Conservation (phyloP, 345 rosid genomes). For the Orychophragmus violaceus region DNA sequence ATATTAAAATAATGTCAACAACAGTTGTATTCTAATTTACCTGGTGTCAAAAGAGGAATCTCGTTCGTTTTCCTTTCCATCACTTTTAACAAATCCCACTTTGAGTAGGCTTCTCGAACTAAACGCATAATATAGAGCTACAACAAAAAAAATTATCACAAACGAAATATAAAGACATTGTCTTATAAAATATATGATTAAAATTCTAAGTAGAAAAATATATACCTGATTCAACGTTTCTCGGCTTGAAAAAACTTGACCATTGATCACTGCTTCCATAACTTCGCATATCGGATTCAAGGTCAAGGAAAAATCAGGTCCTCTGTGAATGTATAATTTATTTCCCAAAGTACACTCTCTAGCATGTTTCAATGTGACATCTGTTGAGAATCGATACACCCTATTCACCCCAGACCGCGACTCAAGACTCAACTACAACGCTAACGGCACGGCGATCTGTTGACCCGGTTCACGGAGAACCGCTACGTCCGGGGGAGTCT, state of each 20-base stretch:
- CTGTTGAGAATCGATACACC: too few relatives aligned
- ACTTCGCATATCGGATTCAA: conserved; percentile 73
- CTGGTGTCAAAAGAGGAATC: conserved; percentile 46
- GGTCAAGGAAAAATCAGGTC: conserved; percentile 27
- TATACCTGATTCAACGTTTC: conserved; percentile 50
- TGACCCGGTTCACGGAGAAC: too few relatives aligned
- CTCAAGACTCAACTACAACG: too few relatives aligned
- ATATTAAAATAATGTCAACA: not conserved
- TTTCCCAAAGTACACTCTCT: conserved; percentile 58
- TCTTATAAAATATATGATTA: not conserved
- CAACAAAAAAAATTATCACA: not conserved
- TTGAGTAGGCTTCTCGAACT: conserved; percentile 52
- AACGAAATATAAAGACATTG: not conserved
- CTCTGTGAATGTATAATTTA: conserved; percentile 39
- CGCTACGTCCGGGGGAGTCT: too few relatives aligned
- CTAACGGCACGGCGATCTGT: too few relatives aligned
- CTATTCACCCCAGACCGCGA: too few relatives aligned
- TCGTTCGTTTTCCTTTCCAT: conserved; percentile 39
- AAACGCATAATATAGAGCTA: conserved; percentile 43
- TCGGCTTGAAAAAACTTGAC: conserved; percentile 27
- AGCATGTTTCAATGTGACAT: conserved; percentile 61
- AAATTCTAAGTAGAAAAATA: not conserved
- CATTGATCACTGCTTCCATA: conserved; percentile 38
- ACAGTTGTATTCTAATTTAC: conserved; percentile 22
- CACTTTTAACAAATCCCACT: conserved; percentile 50